Base-by-base conservation (phyloP, 2,329 filamentous ascomycete species). In the Nothophoma quercina region DNA sequence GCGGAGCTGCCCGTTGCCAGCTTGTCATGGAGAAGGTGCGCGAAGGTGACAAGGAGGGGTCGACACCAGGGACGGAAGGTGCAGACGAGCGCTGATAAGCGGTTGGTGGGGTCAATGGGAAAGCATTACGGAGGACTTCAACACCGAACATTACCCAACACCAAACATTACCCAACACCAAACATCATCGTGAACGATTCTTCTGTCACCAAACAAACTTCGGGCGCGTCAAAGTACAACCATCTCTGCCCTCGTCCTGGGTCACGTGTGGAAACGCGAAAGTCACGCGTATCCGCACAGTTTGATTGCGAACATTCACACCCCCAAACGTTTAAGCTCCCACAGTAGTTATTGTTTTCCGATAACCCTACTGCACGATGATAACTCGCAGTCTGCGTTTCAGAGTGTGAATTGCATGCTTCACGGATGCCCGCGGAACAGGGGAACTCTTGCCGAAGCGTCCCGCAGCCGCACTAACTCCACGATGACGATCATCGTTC, bases 1-100 rank as follows among this genome's bases (percentile, higher is more conserved):
- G 58, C 66, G 61, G 65, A 56, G 59, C 55, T 51, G 50, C 60
- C 63, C 64, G 65, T 42, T 30, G 41, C 58, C 36, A 36, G 41
- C 56, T 35, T 45, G 18, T 28, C 55, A 63, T 62, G 42, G 41
- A 50, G 38, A 44, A 25, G 41, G 46, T 52, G 44, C 33, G 47
- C 46, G 33, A 46, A 32, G 56, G 55, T 44, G 56, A 55, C 32
- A 26, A 34, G 46, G 57, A 53, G 58, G 59, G 59, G 57, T 38
- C 45, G 39, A 23, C 50, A 51, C 60, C 58, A 15, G 39, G 58
- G 45, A 48, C 23, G 64, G 66, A 63, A 69, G 66, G 65, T 68
- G 57, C 55, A 69, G 42, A 65, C 64, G 66, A 62, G 41, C 38
- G 10, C 15, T 53, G 59, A 63, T 64, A 65, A 62, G 51, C 59